A percentile compares a stretch with the other conserved stretches of the same genome.
Conservation (phyloP, 1,284 basidiomycete species). For the Ceratobasidium sp. region DNA sequence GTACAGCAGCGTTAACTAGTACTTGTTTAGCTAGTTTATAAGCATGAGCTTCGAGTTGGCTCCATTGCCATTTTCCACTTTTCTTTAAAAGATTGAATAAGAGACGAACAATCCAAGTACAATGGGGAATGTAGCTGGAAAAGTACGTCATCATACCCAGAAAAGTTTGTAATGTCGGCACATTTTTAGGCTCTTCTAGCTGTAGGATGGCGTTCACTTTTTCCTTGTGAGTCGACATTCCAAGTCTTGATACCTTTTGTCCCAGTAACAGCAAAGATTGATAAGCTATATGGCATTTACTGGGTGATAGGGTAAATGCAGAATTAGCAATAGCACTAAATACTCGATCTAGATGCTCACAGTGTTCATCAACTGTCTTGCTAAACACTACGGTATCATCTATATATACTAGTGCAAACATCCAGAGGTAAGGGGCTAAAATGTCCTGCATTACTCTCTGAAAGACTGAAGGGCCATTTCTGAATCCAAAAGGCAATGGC, state of each 20-base stretch:
- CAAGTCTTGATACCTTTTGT: constrained; percentile 58
- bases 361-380: constrained; percentile 57
- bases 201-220: constrained; percentile 55
- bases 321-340: constrained; percentile 54
- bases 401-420: constrained; percentile 65
- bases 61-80: constrained; percentile 39
- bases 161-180: constrained; percentile 54
- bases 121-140: constrained; percentile 55
- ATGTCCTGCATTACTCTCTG: constrained; percentile 61
- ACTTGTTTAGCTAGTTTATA: constrained; percentile 43
- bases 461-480: constrained; percentile 61
- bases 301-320: constrained; percentile 57
- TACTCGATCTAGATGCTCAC: constrained; percentile 56
- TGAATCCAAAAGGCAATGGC: constrained; percentile 62
- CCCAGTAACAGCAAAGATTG: constrained; percentile 57
- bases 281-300: constrained; percentile 58
- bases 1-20: constrained; percentile 37
- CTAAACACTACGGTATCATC: constrained; percentile 59
- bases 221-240: constrained; percentile 56
- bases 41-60: constrained; percentile 7
- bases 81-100: constrained; percentile 45
- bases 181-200: constrained; percentile 52
- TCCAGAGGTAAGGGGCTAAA: constrained; percentile 59
- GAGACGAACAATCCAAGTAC: constrained; percentile 53
- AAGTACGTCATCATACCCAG: constrained; percentile 58